These are phyloP conservation scores for Calonectria montana DNA, from an alignment of 2,329 filamentous ascomycete species.

Conservation along the genomic window DNA sequence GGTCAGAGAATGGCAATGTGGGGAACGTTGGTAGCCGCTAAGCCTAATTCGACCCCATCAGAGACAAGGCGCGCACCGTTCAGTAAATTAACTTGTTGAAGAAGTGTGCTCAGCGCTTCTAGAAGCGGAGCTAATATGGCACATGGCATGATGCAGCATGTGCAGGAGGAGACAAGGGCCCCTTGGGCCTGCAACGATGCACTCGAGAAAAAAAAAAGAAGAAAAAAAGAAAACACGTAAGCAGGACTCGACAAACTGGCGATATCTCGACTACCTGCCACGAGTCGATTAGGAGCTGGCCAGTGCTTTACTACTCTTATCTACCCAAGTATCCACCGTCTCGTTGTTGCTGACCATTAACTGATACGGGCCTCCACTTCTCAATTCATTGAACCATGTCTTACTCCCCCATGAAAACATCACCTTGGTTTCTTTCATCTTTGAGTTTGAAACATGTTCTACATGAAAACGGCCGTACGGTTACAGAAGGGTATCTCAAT, in stretches of 20 bases:
- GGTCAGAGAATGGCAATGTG: constrained; percentile 18
- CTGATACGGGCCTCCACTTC: background rate
- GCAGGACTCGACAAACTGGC: background rate
- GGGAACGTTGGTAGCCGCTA: constrained; percentile 35
- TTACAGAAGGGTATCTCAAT: background rate
- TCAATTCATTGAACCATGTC: background rate
- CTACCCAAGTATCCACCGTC: constrained; percentile 12
- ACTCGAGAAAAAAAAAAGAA: background rate
- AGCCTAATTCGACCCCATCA: constrained; percentile 22
- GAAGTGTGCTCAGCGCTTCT: constrained; percentile 15
- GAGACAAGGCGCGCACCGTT: constrained; percentile 10
- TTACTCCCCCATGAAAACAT: background rate
- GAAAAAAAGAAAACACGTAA: constrained; percentile 16
- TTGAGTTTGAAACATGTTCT: background rate
- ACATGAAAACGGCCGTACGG: background rate
- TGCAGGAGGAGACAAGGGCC: background rate
- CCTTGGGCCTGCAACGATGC: background rate
- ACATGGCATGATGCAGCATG: constrained; percentile 6
- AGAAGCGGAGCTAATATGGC: constrained; percentile 20
- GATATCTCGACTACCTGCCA: constrained; percentile 13
- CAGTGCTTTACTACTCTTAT: constrained; percentile 17
- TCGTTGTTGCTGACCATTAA: background rate
- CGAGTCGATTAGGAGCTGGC: constrained; percentile 14
- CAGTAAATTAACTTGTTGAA: background rate
- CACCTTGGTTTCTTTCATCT: background rate